Conservation (phyloP, 768 basidiomycete genomes). For the Sporobolomyces pararoseus region DNA sequence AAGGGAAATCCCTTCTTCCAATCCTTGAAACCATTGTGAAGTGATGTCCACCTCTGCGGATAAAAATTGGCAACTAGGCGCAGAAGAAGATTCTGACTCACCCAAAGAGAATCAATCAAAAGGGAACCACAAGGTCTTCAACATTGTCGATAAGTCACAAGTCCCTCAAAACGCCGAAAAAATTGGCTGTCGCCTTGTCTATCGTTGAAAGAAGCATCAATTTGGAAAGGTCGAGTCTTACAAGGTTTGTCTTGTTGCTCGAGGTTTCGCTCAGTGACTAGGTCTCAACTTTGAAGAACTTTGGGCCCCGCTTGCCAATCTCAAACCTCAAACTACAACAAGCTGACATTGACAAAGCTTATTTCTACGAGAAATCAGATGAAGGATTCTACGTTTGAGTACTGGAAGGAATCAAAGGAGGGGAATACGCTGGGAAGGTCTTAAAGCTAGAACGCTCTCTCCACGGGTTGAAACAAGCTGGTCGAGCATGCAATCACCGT, state of each 20-base stretch:
- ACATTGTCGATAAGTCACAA: too few species aligned
- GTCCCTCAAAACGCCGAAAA: too few species aligned
- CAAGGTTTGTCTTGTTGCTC: constrained; percentile 11
- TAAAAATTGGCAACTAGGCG: too few species aligned
- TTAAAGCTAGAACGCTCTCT: background rate
- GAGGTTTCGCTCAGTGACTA: constrained; percentile 29
- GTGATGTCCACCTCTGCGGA: too few species aligned
- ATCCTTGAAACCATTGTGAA: too few species aligned
- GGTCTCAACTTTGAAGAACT: constrained; percentile 46
- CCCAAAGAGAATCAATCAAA: too few species aligned
- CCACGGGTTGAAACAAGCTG: constrained; percentile 15
- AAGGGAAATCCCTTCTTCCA: background rate
- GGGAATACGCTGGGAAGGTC: background rate
- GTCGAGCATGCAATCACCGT: background rate
- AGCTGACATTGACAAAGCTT: constrained; percentile 41
- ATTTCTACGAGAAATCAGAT: background rate
- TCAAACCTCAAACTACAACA: constrained; percentile 51
- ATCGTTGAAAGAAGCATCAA: constrained; percentile 13
- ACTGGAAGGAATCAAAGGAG: background rate
- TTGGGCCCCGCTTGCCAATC: constrained; percentile 46
- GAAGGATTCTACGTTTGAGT: background rate
- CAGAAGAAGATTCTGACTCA: too few species aligned
- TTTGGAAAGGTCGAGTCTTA: constrained; percentile 1
- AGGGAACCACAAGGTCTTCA: too few species aligned
- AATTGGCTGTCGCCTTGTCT: background rate